Conservation (phyloP, 805 yeast genomes). For the Candida palmyrensis region DNA sequence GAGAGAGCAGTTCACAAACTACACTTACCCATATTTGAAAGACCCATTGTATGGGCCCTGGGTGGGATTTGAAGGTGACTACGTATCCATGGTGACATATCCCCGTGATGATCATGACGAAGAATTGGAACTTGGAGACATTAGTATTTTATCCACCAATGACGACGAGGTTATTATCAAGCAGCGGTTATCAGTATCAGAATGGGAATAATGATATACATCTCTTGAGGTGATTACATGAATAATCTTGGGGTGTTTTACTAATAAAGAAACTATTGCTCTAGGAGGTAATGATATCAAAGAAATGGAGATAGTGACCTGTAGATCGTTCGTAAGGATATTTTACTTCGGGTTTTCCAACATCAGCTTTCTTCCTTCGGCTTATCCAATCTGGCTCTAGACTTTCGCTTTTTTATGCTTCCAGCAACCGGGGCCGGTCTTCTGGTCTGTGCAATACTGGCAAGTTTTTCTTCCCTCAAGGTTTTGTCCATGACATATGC, state of each 20-base stretch:
- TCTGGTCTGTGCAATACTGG: constrained; percentile 24
- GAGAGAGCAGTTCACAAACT: constrained; percentile 45
- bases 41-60: constrained; percentile 52
- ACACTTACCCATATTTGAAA: constrained; percentile 43
- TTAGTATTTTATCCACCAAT: constrained; percentile 10
- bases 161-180: constrained; percentile 20
- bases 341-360: too few relatives aligned
- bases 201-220: constrained; percentile 27
- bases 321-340: too few relatives aligned
- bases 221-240: background rate
- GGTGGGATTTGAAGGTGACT: constrained; percentile 53
- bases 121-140: constrained; percentile 17
- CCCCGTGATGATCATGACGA: constrained; percentile 8
- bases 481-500: constrained; percentile 31
- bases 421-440: constrained; percentile 9
- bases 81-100: constrained; percentile 36
- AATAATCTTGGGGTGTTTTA: too few relatives aligned
- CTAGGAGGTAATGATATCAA: too few relatives aligned
- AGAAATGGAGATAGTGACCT: too few relatives aligned
- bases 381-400: background rate
- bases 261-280: too few relatives aligned
- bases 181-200: constrained; percentile 26
- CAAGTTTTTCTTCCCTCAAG: constrained; percentile 29
- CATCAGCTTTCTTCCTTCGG: background rate
- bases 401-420: constrained; percentile 9